Base-by-base conservation (phyloP, 768 basidiomycete species). In the Russula dissimulans region DNA sequence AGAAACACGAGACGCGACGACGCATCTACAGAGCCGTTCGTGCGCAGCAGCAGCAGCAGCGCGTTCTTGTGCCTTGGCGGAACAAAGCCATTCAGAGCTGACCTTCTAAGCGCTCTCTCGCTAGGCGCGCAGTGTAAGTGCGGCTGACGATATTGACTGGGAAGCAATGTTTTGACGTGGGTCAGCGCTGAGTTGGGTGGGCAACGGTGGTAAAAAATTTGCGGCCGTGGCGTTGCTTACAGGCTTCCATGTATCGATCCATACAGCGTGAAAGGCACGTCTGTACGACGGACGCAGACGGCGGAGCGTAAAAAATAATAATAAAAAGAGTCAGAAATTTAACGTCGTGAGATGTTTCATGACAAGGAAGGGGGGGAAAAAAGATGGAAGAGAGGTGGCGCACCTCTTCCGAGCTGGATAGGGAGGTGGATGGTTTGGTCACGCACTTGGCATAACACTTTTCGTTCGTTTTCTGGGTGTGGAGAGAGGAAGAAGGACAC, bases 191-290 rank as follows among this genome's bases (percentile, higher is more conserved):
- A 31, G 22, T 34, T 18, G 29, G 22, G 22, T 26, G 22, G 22
- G 22, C 34, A 5, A 36, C 41, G 54, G 29, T 31, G 36, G 15
- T 10, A 15, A 26, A 26, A 26, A 26, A 26, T 38, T 31, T 58
- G 15, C 52, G 17, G 34, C 54, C 17, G 38, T 1, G 17, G 47
- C 46, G n/a, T 4, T 26, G 81, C 88, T 75, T 67, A 91, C 90
- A 91, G 39, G 87, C 87, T 72, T 92, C 88, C 76, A 93, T 77
- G 69, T 91, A 93, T 46, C 89, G 81, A 55, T 91, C 88, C 67
- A 91, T 76, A 69, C 91, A 93, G 59, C 83, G 77, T 6, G 81
- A 74, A 45, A 92, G 74, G 67, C 91, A 93, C 31, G 83, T 84
- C 91, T 92, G 59, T 3, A 41, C 39, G 22, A 15, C 12, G 39